These are phyloP conservation scores for Neopestalotiopsis sp. DNA, from an alignment of 2,329 filamentous ascomycete genomes.

Conservation along the genomic window DNA sequence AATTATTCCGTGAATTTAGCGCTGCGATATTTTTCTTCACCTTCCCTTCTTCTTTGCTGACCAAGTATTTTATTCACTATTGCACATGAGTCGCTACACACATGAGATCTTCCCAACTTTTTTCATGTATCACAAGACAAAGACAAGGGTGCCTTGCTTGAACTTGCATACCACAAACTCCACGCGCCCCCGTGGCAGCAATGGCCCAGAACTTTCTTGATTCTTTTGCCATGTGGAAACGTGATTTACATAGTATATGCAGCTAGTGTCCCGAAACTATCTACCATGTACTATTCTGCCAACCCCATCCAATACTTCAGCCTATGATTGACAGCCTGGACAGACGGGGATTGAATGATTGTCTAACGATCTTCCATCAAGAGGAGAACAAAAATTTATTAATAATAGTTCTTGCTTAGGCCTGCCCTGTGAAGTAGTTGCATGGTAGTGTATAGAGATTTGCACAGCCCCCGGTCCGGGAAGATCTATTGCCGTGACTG, in stretches of 20 bases:
- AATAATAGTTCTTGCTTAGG: background rate
- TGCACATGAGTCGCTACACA: background rate
- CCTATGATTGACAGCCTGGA: background rate
- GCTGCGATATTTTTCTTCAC: background rate
- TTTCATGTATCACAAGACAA: background rate
- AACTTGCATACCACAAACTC: background rate
- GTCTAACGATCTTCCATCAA: background rate
- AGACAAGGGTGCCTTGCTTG: background rate
- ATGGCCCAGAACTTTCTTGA: background rate
- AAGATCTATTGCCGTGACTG: constrained; percentile 15
- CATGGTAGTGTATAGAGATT: background rate
- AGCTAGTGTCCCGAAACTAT: background rate
- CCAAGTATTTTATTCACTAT: background rate
- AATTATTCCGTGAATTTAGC: background rate
- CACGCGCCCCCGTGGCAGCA: too few species aligned
- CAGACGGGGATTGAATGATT: background rate
- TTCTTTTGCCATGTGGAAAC: background rate
- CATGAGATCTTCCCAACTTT: background rate
- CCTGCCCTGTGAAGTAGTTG: background rate
- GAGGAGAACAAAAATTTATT: background rate
- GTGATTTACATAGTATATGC: background rate
- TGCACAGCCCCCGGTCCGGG: constrained; percentile 9
- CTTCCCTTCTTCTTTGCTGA: background rate
- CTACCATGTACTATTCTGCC: background rate
- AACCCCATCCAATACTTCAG: background rate